Evolutionary conservation across 805 yeast species (phyloP).

Genomic region (Saccharomycopsis olivae): DNA sequence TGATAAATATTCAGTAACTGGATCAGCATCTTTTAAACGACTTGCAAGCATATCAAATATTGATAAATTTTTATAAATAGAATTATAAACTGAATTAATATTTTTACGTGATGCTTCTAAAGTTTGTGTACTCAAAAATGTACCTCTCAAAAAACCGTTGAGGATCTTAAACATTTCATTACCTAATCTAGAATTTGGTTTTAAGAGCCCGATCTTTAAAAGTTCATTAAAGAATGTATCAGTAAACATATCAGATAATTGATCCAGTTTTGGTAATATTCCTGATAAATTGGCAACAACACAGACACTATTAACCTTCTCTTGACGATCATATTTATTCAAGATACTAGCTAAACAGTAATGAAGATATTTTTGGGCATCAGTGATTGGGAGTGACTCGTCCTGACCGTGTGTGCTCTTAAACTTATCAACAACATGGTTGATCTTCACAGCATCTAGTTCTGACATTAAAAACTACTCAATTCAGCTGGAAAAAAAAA

Average conservation of each 20-base stretch:
- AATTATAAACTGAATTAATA: constrained; percentile 16
- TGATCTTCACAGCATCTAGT: constrained; percentile 2
- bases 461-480: not conserved
- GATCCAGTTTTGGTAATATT: constrained; percentile 30
- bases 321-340: constrained; percentile 35
- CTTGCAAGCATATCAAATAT: constrained; percentile 9
- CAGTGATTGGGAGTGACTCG: constrained; percentile 1
- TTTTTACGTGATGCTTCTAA: constrained; percentile 13
- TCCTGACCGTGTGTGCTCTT: constrained; percentile 2
- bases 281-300: constrained; percentile 45
- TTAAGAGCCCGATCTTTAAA: constrained; percentile 31
- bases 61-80: constrained; percentile 7
- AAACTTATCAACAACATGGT: constrained; percentile 4
- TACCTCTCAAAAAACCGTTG: constrained; percentile 20
- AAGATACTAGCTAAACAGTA: constrained; percentile 33
- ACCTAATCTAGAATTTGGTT: constrained; percentile 35
- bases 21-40: constrained; percentile 1
- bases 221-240: constrained; percentile 30
- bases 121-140: constrained; percentile 16
- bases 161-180: constrained; percentile 34
- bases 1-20: not conserved
- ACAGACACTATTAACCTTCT: constrained; percentile 40
- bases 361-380: constrained; percentile 10
- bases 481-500: too few relatives aligned
- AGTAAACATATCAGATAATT: constrained; percentile 29